phyloP scores from a whole-genome alignment of 441 rosid species.

The Melastoma candidum region DNA sequence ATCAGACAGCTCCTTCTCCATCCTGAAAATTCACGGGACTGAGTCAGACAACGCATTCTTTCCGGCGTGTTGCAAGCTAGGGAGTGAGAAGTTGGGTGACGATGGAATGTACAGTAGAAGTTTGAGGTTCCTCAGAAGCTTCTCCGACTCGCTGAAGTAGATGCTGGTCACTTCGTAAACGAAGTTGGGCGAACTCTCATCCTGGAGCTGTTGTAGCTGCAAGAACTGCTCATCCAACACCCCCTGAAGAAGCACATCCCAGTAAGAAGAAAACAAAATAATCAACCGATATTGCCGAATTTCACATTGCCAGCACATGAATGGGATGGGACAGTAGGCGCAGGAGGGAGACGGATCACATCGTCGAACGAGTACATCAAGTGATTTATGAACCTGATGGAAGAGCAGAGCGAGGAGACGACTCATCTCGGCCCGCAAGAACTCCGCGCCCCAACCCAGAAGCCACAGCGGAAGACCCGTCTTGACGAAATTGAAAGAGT shows the following conservation, averaged over 20 bases:
- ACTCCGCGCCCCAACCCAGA: conserved; percentile 87
- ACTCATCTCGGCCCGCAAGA: conserved; percentile 83
- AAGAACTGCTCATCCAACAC: conserved; percentile 94
- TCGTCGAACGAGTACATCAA: too few species aligned
- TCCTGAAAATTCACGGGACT: conserved; percentile 20
- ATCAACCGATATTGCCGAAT: neutral
- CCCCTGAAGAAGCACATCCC: conserved; percentile 30
- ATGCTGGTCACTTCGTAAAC: conserved; percentile 76
- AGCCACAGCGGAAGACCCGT: conserved; percentile 99
- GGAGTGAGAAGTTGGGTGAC: neutral
- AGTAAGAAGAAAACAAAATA: too few species aligned
- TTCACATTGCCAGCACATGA: too few species aligned
- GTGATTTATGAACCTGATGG: conserved; percentile 49
- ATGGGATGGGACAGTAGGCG: too few species aligned
- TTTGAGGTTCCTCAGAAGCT: conserved; percentile 64
- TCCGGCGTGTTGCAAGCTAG: too few species aligned
- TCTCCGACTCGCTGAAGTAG: conserved; percentile 91
- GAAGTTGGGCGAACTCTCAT: conserved; percentile 77
- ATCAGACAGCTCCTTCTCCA: conserved; percentile 68
- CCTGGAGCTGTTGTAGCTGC: conserved; percentile 94
- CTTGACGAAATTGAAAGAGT: conserved; percentile 28
- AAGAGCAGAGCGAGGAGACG: conserved; percentile 84
- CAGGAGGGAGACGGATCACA: too few species aligned
- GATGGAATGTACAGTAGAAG: conserved; percentile 37
- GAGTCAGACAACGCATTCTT: too few species aligned